These are phyloP conservation scores for Stevia rebaudiana DNA, from an alignment of 140 eudicot species.

Conservation along the genomic window DNA sequence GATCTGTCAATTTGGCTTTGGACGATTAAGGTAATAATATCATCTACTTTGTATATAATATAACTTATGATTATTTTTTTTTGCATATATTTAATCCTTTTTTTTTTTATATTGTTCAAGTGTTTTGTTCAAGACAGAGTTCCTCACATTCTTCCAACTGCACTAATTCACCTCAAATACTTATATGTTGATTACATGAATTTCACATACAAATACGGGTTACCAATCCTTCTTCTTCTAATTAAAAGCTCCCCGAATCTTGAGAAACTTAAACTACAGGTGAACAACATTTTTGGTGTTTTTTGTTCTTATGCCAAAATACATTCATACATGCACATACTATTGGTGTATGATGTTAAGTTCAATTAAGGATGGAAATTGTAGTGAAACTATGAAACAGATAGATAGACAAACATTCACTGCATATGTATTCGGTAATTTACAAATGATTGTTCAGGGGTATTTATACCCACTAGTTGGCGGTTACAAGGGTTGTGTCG, in stretches of 20 bases:
- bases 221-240: background rate
- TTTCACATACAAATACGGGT: background rate
- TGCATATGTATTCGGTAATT: too few species aligned
- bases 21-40: background rate
- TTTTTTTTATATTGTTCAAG: background rate
- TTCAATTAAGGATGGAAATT: too few species aligned
- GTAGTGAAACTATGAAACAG: too few species aligned
- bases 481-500: too few species aligned
- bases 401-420: too few species aligned
- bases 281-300: background rate
- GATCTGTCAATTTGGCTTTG: background rate
- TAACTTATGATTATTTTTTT: background rate
- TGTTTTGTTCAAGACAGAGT: background rate
- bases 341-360: too few species aligned
- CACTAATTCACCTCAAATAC: constrained; percentile 5
- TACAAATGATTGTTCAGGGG: too few species aligned
- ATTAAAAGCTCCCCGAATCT: constrained; percentile 8
- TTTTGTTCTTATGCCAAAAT: background rate
- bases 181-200: background rate
- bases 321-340: background rate
- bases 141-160: background rate
- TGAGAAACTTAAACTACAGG: background rate
- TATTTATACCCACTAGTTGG: too few species aligned
- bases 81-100: background rate
- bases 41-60: background rate